phyloP scores from a whole-genome alignment of 2,329 filamentous ascomycete species.

The Pseudogymnoascus sp. region DNA sequence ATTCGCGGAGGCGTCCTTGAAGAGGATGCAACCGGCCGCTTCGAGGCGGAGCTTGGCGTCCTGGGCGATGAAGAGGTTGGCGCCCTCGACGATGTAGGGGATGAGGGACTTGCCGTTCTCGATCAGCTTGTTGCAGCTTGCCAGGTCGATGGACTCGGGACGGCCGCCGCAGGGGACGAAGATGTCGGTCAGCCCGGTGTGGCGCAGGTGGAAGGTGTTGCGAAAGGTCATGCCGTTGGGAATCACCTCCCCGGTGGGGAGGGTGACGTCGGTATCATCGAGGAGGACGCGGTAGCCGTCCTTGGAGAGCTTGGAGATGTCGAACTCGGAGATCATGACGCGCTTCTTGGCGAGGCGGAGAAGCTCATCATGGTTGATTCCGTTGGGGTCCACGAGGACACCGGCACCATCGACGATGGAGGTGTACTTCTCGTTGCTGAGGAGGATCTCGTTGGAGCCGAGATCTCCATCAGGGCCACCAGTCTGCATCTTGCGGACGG shows the following conservation, averaged over 20 bases:
- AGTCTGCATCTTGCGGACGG: slow-evolving; percentile 90
- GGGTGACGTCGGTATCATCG: slow-evolving; percentile 80
- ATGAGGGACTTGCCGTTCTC: slow-evolving; percentile 78
- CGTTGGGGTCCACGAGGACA: slow-evolving; percentile 87
- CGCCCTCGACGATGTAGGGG: slow-evolving; percentile 94
- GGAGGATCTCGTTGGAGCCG: slow-evolving; percentile 93
- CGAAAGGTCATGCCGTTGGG: slow-evolving; percentile 92
- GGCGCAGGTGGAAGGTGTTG: slow-evolving; percentile 90
- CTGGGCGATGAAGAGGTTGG: slow-evolving; percentile 97
- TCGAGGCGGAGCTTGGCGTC: slow-evolving; percentile 94
- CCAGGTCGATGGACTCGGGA: slow-evolving; percentile 91
- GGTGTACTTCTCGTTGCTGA: slow-evolving; percentile 92
- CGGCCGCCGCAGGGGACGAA: slow-evolving; percentile 96
- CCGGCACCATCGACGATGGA: slow-evolving; percentile 94
- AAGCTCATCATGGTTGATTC: slow-evolving; percentile 77
- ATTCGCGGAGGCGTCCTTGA: slow-evolving; percentile 97
- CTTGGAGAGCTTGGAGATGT: slow-evolving; percentile 73
- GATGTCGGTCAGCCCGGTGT: slow-evolving; percentile 66
- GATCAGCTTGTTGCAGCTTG: slow-evolving; percentile 79
- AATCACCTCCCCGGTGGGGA: slow-evolving; percentile 79
- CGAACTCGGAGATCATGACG: slow-evolving; percentile 83
- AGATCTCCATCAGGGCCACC: slow-evolving; percentile 94
- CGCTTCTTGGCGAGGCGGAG: slow-evolving; percentile 75
- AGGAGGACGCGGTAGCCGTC: slow-evolving; percentile 87
- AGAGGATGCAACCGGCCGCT: slow-evolving; percentile 86